Conservation (phyloP, 2,329 filamentous ascomycete genomes). For the Phoma sp. region DNA sequence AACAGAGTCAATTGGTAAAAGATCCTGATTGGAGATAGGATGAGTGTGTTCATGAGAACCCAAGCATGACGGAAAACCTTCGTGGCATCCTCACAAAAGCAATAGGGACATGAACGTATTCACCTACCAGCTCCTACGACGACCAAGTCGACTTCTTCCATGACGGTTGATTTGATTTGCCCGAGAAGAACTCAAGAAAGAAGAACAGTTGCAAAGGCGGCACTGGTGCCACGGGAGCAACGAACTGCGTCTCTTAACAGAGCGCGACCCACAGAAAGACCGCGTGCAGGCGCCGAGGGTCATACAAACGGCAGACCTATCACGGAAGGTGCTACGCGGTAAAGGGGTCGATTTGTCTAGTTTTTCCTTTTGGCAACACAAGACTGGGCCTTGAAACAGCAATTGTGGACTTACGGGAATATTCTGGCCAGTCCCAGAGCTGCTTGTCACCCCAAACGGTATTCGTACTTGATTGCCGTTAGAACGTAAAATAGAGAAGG, state of each 20-base stretch:
- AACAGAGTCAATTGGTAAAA: background rate
- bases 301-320: background rate
- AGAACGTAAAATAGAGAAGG: background rate
- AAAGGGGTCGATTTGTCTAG: background rate
- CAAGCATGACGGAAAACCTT: background rate
- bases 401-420: background rate
- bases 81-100: background rate
- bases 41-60: background rate
- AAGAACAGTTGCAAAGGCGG: background rate
- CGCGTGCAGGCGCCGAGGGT: background rate
- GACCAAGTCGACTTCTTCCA: constrained; percentile 28
- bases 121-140: constrained; percentile 35
- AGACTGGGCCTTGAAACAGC: background rate
- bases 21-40: background rate
- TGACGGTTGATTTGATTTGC: constrained; percentile 1
- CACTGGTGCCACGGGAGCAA: background rate
- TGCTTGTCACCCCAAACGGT: background rate
- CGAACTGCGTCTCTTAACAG: background rate
- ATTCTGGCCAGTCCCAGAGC: background rate
- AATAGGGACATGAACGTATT: background rate
- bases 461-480: background rate
- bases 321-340: background rate
- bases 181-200: background rate
- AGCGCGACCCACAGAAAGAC: background rate
- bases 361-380: background rate